A percentile compares a stretch with the other conserved stretches of the same genome.
Evolutionary conservation across 2,329 filamentous ascomycete genomes (phyloP).

Genomic region (Metarhizium album): DNA sequence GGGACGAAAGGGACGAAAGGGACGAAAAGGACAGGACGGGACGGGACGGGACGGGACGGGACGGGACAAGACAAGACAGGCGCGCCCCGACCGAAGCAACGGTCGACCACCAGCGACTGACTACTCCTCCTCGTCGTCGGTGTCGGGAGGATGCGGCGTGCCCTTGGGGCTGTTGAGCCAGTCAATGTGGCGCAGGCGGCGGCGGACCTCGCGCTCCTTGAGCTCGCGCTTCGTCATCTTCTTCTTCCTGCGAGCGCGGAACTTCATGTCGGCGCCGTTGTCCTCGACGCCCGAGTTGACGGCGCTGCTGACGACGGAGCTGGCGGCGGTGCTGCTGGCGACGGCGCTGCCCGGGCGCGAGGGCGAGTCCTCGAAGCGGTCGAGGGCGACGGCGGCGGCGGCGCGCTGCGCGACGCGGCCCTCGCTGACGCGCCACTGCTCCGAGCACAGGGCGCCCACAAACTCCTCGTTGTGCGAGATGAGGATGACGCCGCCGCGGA

Average conservation of each 20-base stretch:
- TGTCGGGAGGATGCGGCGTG: slow-evolving; percentile 65
- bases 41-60: too few species aligned
- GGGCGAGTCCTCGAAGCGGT: slow-evolving; percentile 78
- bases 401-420: slow-evolving; percentile 81
- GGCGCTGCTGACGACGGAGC: slow-evolving; percentile 47
- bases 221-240: slow-evolving; percentile 96
- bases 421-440: slow-evolving; percentile 91
- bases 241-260: slow-evolving; percentile 88
- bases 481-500: slow-evolving; percentile 97
- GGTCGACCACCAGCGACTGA: not conserved
- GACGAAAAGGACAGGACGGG: too few species aligned
- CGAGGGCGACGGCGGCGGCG: slow-evolving; percentile 58
- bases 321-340: slow-evolving; percentile 44
- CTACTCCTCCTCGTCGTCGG: slow-evolving; percentile 54
- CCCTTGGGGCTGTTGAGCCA: slow-evolving; percentile 82
- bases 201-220: slow-evolving; percentile 84
- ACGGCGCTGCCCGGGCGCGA: slow-evolving; percentile 51
- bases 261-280: slow-evolving; percentile 69
- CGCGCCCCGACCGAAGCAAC: too few species aligned
- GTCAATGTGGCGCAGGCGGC: slow-evolving; percentile 75
- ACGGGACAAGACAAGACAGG: too few species aligned
- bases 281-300: slow-evolving; percentile 59
- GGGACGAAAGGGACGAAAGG: too few species aligned
- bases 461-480: slow-evolving; percentile 99
- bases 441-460: slow-evolving; percentile 85